These are phyloP conservation scores for Botryotinia calthae DNA, from an alignment of 2,329 filamentous ascomycete species.

Conservation along the genomic window DNA sequence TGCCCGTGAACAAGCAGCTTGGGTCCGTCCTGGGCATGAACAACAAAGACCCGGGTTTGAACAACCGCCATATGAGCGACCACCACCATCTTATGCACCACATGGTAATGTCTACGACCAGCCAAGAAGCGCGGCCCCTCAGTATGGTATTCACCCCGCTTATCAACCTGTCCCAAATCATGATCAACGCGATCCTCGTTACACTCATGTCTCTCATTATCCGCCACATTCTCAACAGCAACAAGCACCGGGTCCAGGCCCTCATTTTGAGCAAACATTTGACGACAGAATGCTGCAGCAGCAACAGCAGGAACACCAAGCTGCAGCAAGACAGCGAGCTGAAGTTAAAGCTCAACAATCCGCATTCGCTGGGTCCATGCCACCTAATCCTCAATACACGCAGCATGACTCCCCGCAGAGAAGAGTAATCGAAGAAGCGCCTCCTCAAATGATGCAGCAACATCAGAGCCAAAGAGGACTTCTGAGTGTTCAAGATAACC, in stretches of 20 bases:
- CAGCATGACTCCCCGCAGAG: constrained; percentile 47
- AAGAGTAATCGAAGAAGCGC: constrained; percentile 47
- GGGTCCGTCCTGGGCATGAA: constrained; percentile 36
- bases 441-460: constrained; percentile 51
- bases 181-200: constrained; percentile 33
- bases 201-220: constrained; percentile 40
- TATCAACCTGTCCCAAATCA: constrained; percentile 28
- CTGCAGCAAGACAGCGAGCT: constrained; percentile 36
- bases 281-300: constrained; percentile 40
- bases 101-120: constrained; percentile 33
- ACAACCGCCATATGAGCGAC: constrained; percentile 22
- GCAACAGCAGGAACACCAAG: constrained; percentile 40
- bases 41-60: constrained; percentile 24
- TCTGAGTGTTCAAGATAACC: constrained; percentile 71
- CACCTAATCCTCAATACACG: constrained; percentile 42
- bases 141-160: constrained; percentile 31
- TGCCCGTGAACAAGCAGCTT: constrained; percentile 32
- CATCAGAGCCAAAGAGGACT: constrained; percentile 62
- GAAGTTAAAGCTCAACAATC: constrained; percentile 40
- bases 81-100: constrained; percentile 22
- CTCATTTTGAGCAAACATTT: constrained; percentile 37
- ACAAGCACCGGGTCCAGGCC: constrained; percentile 32
- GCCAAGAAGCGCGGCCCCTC: constrained; percentile 30
- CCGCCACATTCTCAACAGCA: constrained; percentile 40
- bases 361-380: constrained; percentile 41